Percentiles rank a stretch among this genome's conserved stretches.
These are phyloP conservation scores for Cercospora sp. DNA, from an alignment of 2,329 filamentous ascomycete genomes.

Conservation along the genomic window DNA sequence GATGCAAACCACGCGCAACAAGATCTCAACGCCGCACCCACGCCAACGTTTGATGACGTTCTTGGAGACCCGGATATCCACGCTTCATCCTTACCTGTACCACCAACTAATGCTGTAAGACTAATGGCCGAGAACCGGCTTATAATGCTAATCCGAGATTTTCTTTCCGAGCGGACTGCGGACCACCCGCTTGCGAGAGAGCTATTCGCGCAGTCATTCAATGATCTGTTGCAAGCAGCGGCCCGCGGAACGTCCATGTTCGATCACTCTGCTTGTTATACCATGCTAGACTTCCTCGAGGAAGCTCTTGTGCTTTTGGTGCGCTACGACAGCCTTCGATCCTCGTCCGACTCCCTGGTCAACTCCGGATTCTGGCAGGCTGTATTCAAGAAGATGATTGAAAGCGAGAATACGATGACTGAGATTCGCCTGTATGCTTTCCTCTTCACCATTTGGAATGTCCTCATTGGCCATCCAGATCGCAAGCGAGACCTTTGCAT, in stretches of 20 bases:
- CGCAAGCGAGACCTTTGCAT: conserved; percentile 71
- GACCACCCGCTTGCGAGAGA: conserved; percentile 59
- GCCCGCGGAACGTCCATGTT: conserved; percentile 76
- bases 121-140: conserved; percentile 88
- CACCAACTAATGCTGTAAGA: conserved; percentile 69
- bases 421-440: conserved; percentile 83
- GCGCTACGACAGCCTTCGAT: conserved; percentile 56
- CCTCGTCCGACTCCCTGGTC: conserved; percentile 52
- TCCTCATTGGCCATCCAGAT: conserved; percentile 62
- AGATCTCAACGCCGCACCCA: conserved; percentile 41
- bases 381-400: conserved; percentile 74
- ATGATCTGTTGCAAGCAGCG: conserved; percentile 69
- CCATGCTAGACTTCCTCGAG: conserved; percentile 87
- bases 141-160: conserved; percentile 77
- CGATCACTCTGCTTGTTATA: conserved; percentile 80
- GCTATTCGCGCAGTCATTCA: conserved; percentile 75
- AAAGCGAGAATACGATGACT: conserved; percentile 84
- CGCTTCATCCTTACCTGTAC: conserved; percentile 60
- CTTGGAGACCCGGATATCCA: conserved; percentile 66
- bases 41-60: conserved; percentile 66
- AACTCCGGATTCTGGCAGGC: conserved; percentile 85
- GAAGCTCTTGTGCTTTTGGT: conserved; percentile 70
- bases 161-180: conserved; percentile 64
- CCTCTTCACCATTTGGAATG: conserved; percentile 77
- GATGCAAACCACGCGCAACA: conserved; percentile 55